Evolutionary conservation across 2,329 filamentous ascomycete genomes (phyloP), one percentile per base, ranked within the genome.

Genomic region (Hirsutella thompsonii): DNA sequence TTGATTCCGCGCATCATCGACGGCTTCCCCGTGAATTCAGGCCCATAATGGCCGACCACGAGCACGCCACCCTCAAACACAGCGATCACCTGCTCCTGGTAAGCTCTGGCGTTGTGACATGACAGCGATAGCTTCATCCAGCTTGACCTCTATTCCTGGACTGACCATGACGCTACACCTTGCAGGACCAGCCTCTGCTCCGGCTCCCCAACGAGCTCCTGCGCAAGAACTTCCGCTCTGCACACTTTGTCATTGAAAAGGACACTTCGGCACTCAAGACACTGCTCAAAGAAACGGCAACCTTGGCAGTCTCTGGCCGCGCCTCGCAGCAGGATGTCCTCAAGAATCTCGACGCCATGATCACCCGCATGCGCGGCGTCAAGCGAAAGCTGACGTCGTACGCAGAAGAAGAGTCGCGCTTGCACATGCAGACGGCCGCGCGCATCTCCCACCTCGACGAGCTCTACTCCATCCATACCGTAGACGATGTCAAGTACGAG

Each of bases 401-500:
- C 44, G 80, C 89, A 40, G 79, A 83, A 33, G 89, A 95, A 55
- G 90, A 96, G 62, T 72, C 74, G 42, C 70, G 72, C 14, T 70
- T 95, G 13, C 84, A 94, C 55, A 70, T 70, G 6, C 82, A 93
- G 53, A 76, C 84, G 23, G 76, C 78, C 40, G 82, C 84, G 47
- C 77, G 92, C 26, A 79, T 94, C 44, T 68, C 74, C 20, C 89
- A 98, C 62, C 68, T 98, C 28, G 76, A 85, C 49, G 79, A 88
- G 50, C 69, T 98, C 4, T 86, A 92, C 59, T 63, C 73, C 36
- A 85, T 96, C 52, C 75, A 82, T 43, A 84, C 78, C 45, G 69
- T 95, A 46, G 83, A 87, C 40, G 92, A 98, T 57, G 87, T 94
- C 51, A 87, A 87, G 55, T 98, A 96, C 63, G 90, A 96, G 55